Conservation (phyloP, 2,329 filamentous ascomycete genomes). For the Phoma sp. region DNA sequence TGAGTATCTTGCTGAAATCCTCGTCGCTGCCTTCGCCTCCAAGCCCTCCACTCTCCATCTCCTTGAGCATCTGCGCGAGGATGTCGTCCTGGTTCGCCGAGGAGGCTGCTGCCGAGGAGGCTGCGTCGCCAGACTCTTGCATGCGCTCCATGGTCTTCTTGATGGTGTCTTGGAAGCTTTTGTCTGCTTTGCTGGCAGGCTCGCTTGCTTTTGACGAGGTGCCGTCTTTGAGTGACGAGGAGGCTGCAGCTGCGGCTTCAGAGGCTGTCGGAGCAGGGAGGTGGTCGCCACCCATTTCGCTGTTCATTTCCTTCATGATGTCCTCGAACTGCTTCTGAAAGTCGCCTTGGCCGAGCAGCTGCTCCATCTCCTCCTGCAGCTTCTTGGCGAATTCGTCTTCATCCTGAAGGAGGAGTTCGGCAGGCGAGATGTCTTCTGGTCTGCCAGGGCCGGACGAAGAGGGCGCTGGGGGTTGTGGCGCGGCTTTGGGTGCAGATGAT, state of each 20-base stretch:
- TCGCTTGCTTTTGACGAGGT: conserved; percentile 12
- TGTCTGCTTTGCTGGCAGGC: conserved; percentile 56
- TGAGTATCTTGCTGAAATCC: conserved; percentile 91
- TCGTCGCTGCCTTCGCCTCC: conserved; percentile 69
- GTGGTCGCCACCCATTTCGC: conserved; percentile 31
- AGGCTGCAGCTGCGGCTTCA: conserved; percentile 35
- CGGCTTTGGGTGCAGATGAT: conserved; percentile 38
- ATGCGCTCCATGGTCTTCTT: conserved; percentile 94
- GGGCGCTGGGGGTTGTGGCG: conserved; percentile 43
- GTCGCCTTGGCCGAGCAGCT: conserved; percentile 74
- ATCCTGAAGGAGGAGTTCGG: conserved; percentile 37
- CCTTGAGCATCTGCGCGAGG: conserved; percentile 89
- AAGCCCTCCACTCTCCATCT: conserved; percentile 72
- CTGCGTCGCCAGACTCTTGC: conserved; percentile 85
- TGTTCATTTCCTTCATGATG: conserved; percentile 74
- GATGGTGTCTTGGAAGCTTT: conserved; percentile 90
- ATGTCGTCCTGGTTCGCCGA: conserved; percentile 71
- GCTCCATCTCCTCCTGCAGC: conserved; percentile 89
- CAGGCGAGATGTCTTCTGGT: conserved; percentile 42
- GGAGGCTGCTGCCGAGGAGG: conserved; percentile 75
- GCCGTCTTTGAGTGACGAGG: conserved; percentile 25
- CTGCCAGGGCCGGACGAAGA: conserved; percentile 50
- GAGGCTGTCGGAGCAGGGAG: conserved; percentile 18
- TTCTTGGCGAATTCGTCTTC: conserved; percentile 82
- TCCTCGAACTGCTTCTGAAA: conserved; percentile 81